Evolutionary conservation across 345 rosid species (phyloP).

Genomic region (Angophora floribunda): DNA sequence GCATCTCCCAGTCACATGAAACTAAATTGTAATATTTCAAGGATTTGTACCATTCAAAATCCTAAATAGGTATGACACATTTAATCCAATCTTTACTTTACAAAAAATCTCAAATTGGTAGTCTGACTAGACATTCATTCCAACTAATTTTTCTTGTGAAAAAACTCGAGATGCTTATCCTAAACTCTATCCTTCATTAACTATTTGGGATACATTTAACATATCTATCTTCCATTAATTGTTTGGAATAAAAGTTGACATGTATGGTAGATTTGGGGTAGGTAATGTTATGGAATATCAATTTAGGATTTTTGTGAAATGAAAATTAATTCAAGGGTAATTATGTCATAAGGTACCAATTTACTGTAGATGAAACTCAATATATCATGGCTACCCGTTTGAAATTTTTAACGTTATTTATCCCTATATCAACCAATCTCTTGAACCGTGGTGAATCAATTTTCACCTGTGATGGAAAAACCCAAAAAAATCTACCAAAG

Average conservation of each 20-base stretch:
- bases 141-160: not conserved
- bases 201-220: not conserved
- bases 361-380: fast-evolving
- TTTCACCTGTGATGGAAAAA: not conserved
- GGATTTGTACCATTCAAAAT: not conserved
- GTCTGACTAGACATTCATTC: not conserved
- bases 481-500: not conserved
- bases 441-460: not conserved
- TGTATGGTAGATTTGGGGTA: not conserved
- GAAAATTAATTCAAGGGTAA: not conserved
- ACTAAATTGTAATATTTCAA: not conserved
- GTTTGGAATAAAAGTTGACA: not conserved
- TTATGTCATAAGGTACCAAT: not conserved
- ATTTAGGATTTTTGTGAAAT: not conserved
- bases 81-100: not conserved
- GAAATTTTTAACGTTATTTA: not conserved
- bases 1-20: fast-evolving
- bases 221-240: too few species aligned
- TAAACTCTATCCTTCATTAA: not conserved
- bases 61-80: not conserved
- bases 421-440: not conserved
- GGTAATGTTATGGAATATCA: not conserved
- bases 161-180: not conserved
- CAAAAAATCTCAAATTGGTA: not conserved
- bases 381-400: fast-evolving